phyloP scores from a whole-genome alignment of 163 green algal species.

The Scenedesmus sp. region DNA sequence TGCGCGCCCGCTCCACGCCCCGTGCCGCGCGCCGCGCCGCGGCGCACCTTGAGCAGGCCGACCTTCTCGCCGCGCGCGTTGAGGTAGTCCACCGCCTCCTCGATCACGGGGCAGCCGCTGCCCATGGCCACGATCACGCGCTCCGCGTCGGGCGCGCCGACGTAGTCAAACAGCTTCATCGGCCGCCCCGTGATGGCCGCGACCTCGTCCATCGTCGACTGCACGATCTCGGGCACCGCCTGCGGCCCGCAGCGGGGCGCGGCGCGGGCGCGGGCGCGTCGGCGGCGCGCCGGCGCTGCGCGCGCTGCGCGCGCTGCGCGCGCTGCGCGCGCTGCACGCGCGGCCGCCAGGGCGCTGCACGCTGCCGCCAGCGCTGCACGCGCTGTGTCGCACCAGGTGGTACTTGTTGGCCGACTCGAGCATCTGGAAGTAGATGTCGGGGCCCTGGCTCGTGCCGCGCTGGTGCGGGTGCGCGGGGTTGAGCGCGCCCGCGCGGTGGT shows the following conservation, averaged over 20 bases:
- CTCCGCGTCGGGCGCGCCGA: slow-evolving; percentile 56
- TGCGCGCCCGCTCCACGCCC: too few species aligned
- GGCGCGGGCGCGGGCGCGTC: neutral
- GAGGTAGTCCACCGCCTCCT: slow-evolving; percentile 56
- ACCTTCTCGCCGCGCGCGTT: slow-evolving; percentile 52
- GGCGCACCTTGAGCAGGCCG: slow-evolving; percentile 55
- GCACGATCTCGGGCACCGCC: slow-evolving; percentile 50
- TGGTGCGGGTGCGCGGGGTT: slow-evolving; percentile 67
- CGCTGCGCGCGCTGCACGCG: neutral
- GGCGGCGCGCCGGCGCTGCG: neutral
- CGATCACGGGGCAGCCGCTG: slow-evolving; percentile 52
- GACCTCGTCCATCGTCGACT: slow-evolving; percentile 52
- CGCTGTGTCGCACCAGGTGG: slow-evolving; percentile 45
- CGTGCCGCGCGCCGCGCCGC: too few species aligned
- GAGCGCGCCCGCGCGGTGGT: slow-evolving; percentile 54
- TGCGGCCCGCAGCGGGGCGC: neutral
- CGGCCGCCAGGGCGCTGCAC: neutral
- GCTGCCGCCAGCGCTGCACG: too few species aligned
- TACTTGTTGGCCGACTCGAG: slow-evolving; percentile 63
- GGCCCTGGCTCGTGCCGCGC: slow-evolving; percentile 60
- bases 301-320: slow-evolving; percentile 28
- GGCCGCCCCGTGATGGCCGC: slow-evolving; percentile 53
- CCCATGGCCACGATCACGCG: slow-evolving; percentile 64
- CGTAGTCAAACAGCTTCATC: slow-evolving; percentile 66
- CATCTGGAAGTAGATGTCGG: slow-evolving; percentile 71